Percentiles rank a stretch among this genome's conserved stretches.
Conservation (phyloP, 2,329 filamentous ascomycete species). For the Hymenoscyphus scutula region DNA sequence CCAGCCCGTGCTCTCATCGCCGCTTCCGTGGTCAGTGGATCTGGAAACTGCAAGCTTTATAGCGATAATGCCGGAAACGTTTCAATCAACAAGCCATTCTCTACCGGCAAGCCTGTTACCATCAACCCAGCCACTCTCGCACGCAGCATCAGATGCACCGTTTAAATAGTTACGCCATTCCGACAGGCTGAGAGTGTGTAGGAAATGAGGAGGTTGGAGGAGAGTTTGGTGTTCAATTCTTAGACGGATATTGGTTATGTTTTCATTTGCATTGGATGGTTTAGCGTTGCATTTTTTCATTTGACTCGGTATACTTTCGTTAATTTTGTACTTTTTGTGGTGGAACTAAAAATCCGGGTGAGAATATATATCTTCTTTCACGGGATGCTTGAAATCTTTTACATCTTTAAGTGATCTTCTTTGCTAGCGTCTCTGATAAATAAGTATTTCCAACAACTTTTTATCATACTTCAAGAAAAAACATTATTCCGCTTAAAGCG, state of each 20-base stretch:
- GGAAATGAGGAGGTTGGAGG: neutral
- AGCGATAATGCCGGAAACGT: neutral
- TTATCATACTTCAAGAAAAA: neutral
- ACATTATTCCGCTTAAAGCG: neutral
- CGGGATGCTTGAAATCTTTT: neutral
- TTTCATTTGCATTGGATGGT: neutral
- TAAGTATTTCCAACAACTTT: too few species aligned
- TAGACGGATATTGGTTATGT: neutral
- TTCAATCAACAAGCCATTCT: neutral
- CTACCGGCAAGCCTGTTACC: neutral
- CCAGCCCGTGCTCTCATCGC: neutral
- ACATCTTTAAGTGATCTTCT: too few species aligned
- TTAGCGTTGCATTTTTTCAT: neutral
- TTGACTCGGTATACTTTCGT: neutral
- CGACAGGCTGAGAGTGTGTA: neutral
- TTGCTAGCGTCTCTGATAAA: too few species aligned
- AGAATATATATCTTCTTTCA: neutral
- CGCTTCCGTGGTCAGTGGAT: neutral
- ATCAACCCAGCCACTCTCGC: neutral
- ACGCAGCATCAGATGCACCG: neutral
- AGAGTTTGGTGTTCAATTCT: neutral
- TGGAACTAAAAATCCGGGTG: neutral
- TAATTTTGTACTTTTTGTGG: neutral
- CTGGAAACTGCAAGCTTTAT: neutral
- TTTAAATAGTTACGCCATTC: neutral